Evolutionary conservation across 2,329 filamentous ascomycete species (phyloP).

Genomic region (Trichophyton simii): DNA sequence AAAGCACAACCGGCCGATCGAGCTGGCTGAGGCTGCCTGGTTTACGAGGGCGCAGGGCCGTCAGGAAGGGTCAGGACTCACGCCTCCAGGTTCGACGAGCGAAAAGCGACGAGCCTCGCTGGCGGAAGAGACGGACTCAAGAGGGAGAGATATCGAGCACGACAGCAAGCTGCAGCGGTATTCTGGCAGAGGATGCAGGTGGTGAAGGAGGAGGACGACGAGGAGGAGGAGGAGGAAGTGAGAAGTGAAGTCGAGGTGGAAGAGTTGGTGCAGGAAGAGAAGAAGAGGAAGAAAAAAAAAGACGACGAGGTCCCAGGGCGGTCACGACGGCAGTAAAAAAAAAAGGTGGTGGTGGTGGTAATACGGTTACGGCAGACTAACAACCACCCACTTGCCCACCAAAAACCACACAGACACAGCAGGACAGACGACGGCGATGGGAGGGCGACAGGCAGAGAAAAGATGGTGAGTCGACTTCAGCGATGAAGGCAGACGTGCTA

Average conservation of each 20-base stretch:
- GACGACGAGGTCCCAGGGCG: not conserved
- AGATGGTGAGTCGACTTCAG: not conserved
- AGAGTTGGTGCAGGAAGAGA: not conserved
- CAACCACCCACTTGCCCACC: not conserved
- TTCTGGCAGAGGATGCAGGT: not conserved
- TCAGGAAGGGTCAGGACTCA: not conserved
- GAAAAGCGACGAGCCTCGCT: not conserved
- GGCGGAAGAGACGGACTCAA: not conserved
- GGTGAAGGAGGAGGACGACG: not conserved
- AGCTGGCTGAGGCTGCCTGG: not conserved
- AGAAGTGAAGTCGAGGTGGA: not conserved
- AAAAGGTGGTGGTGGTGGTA: not conserved
- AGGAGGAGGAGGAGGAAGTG: not conserved
- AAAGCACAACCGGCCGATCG: not conserved
- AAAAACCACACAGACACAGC: not conserved
- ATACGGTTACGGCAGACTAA: not conserved
- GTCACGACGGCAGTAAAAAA: slow-evolving; percentile 7
- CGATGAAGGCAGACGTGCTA: not conserved
- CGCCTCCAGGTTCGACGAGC: not conserved
- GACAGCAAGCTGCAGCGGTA: not conserved
- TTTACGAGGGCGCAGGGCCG: not conserved
- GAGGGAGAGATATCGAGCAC: not conserved
- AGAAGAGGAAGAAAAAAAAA: not conserved
- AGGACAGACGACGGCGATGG: not conserved
- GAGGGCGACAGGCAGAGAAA: not conserved